These are phyloP conservation scores for Inonotus hispidus DNA, from an alignment of 1,284 basidiomycete species.

Conservation along the genomic window DNA sequence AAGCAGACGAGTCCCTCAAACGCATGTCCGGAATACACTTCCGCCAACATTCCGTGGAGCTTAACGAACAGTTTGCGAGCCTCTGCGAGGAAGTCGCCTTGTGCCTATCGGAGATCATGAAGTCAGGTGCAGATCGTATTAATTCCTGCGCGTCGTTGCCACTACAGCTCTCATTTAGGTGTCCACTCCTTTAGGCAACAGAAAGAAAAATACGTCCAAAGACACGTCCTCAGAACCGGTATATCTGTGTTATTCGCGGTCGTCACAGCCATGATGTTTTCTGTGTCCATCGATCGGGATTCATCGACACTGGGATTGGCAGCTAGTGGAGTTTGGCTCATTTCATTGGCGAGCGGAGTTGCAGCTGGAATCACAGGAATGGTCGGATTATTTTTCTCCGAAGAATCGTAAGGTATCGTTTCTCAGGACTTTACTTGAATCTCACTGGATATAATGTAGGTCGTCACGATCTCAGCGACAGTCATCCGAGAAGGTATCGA, in stretches of 20 bases:
- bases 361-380: constrained; percentile 5
- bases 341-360: constrained; percentile 6
- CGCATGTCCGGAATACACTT: constrained; percentile 6
- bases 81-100: neutral
- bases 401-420: constrained; percentile 3
- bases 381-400: neutral
- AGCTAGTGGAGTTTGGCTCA: constrained; percentile 9
- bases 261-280: constrained; percentile 9
- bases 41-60: constrained; percentile 6
- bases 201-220: neutral
- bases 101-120: neutral
- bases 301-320: neutral
- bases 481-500: neutral
- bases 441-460: neutral
- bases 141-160: neutral
- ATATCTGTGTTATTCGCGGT: constrained; percentile 8
- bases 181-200: neutral
- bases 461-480: neutral
- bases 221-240: neutral
- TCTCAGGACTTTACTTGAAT: neutral
- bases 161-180: neutral
- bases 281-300: neutral
- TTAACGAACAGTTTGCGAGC: neutral
- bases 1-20: neutral
- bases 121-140: neutral